phyloP scores from a whole-genome alignment of 345 rosid species.

The Zanthoxylum bungeanum region DNA sequence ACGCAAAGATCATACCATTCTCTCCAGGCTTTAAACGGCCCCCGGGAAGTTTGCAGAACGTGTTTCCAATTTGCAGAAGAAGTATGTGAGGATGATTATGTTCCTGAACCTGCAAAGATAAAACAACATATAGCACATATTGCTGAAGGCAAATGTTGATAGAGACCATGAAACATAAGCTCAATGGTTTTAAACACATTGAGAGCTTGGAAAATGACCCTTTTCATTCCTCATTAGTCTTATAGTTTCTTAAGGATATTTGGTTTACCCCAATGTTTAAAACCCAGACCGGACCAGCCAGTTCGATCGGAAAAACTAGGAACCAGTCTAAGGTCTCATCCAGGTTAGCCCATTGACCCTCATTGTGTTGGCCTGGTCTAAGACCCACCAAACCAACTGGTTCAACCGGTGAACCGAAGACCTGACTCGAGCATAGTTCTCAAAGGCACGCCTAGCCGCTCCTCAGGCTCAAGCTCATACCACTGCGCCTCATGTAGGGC shows the following conservation, averaged over 20 bases:
- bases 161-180: background rate
- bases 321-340: too few relatives aligned
- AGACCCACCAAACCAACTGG: too few relatives aligned
- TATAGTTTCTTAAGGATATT: background rate
- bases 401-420: too few relatives aligned
- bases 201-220: background rate
- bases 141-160: background rate
- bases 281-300: too few relatives aligned
- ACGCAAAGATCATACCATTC: conserved; percentile 52
- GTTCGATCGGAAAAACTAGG: too few relatives aligned
- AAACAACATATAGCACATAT: background rate
- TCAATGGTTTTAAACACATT: background rate
- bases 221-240: background rate
- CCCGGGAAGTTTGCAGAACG: conserved; percentile 99
- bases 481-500: too few relatives aligned
- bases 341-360: too few relatives aligned
- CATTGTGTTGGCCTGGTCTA: too few relatives aligned
- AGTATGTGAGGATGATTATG: conserved; percentile 97
- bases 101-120: conserved; percentile 83
- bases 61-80: conserved; percentile 92
- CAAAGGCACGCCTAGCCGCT: too few relatives aligned
- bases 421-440: too few relatives aligned
- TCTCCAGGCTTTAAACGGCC: conserved; percentile 97
- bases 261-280: too few relatives aligned
- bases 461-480: too few relatives aligned